Conservation (phyloP, 495 filamentous ascomycete species). For the Tuber microsphaerosporum region DNA sequence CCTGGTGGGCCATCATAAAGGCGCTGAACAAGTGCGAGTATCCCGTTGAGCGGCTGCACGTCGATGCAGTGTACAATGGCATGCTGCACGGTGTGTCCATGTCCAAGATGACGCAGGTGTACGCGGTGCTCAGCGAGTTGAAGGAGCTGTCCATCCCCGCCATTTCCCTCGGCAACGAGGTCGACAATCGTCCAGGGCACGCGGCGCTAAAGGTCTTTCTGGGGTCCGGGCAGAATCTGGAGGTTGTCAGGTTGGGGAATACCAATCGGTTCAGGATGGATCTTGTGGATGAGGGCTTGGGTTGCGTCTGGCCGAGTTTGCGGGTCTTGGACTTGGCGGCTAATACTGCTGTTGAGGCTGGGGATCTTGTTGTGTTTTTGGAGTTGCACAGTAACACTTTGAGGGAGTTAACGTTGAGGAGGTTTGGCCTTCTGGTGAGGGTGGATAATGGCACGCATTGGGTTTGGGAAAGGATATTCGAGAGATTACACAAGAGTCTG, state of each 20-base stretch:
- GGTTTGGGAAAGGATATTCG: background rate
- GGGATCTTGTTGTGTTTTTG: constrained; percentile 16
- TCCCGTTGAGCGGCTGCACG: constrained; percentile 22
- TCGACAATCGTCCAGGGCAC: background rate
- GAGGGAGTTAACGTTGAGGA: constrained; percentile 15
- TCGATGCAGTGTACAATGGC: constrained; percentile 23
- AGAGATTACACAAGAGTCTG: background rate
- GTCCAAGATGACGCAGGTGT: constrained; percentile 19
- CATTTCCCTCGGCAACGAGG: background rate
- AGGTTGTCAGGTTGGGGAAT: constrained; percentile 22
- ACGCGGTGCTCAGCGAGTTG: constrained; percentile 14
- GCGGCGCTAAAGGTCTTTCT: background rate
- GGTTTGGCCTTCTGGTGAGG: constrained; percentile 12
- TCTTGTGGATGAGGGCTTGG: constrained; percentile 7
- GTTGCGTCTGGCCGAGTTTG: constrained; percentile 22
- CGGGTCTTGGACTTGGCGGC: constrained; percentile 18
- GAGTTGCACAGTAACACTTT: constrained; percentile 14
- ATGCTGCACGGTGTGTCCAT: constrained; percentile 11
- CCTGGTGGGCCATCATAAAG: constrained; percentile 36
- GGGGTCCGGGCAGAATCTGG: constrained; percentile 6
- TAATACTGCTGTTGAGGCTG: background rate
- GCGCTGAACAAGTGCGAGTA: constrained; percentile 29
- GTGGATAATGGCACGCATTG: background rate
- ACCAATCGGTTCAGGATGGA: background rate
- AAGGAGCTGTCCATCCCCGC: constrained; percentile 19